phyloP scores from a whole-genome alignment of 306 rosid species.

The Dryas octopetala region DNA sequence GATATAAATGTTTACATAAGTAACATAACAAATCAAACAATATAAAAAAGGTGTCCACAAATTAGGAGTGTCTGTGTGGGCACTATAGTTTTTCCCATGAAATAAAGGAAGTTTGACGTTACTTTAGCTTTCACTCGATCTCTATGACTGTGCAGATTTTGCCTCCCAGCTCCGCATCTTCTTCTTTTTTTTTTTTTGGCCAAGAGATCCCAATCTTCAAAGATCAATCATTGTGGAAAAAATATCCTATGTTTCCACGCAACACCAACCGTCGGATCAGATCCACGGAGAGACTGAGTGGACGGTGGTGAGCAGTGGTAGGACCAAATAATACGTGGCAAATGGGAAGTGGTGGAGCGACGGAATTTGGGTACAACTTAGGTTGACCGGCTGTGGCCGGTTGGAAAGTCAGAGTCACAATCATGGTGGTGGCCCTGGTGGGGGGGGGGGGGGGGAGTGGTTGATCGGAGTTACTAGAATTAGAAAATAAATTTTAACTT shows the following conservation, averaged over 20 bases:
- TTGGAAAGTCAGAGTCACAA: constrained; percentile 23
- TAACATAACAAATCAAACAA: no score
- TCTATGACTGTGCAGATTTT: not conserved
- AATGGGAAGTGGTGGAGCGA: constrained; percentile 5
- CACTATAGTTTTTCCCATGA: not conserved
- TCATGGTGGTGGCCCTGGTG: constrained; percentile 24
- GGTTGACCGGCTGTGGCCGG: constrained; percentile 51
- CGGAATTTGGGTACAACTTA: not conserved
- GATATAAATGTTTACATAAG: no score
- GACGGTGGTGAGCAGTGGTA: constrained; percentile 1
- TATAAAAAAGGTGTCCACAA: no score
- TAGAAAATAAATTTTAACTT: constrained; percentile 42
- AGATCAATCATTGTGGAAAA: constrained; percentile 14
- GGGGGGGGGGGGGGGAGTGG: not conserved
- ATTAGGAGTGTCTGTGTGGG: no score
- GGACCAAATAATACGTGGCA: constrained; percentile 23
- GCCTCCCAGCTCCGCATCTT: not conserved
- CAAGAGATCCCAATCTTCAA: not conserved
- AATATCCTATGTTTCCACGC: constrained; percentile 7
- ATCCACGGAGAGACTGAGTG: not conserved
- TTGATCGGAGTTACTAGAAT: constrained; percentile 45
- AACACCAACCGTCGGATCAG: constrained; percentile 28
- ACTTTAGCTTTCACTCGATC: not conserved
- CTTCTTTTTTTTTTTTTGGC: no score
- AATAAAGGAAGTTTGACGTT: not conserved